Conservation (phyloP, 108 stramenopile genomes). For the Skeletonema grethae region DNA sequence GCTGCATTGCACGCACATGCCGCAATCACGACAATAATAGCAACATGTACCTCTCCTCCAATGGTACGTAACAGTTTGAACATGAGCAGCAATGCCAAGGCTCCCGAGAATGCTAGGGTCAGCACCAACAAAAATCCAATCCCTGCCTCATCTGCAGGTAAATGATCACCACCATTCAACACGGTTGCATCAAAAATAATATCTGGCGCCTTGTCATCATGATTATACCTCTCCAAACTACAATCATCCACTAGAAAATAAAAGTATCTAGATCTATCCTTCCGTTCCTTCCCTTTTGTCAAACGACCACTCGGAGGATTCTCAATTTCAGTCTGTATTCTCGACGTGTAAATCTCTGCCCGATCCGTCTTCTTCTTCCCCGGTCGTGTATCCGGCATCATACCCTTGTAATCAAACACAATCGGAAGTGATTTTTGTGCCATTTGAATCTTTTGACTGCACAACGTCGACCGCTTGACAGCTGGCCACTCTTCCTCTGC, state of each 20-base stretch:
- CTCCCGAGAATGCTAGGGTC: constrained; percentile 52
- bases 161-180: constrained; percentile 53
- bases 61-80: constrained; percentile 43
- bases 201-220: constrained; percentile 60
- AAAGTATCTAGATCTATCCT: constrained; percentile 62
- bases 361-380: constrained; percentile 15
- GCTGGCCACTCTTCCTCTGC: constrained; percentile 70
- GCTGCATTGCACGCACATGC: constrained; percentile 63
- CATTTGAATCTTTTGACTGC: constrained; percentile 58
- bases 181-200: constrained; percentile 56
- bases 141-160: constrained; percentile 78
- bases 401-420: constrained; percentile 50
- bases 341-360: constrained; percentile 29
- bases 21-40: constrained; percentile 66
- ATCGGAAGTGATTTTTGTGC: constrained; percentile 39
- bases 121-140: constrained; percentile 57
- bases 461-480: constrained; percentile 52
- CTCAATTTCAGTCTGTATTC: constrained; percentile 5
- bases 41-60: constrained; percentile 69
- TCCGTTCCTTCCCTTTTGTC: constrained; percentile 23
- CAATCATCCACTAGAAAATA: constrained; percentile 84
- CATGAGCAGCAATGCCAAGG: constrained; percentile 44
- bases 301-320: constrained; percentile 23
- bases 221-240: constrained; percentile 64
- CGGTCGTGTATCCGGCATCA: constrained; percentile 31